Percentiles rank a stretch among this genome's conserved stretches.
Conservation (phyloP, 192 early-diverging fungal genomes). For the Lobosporangium transversale region DNA sequence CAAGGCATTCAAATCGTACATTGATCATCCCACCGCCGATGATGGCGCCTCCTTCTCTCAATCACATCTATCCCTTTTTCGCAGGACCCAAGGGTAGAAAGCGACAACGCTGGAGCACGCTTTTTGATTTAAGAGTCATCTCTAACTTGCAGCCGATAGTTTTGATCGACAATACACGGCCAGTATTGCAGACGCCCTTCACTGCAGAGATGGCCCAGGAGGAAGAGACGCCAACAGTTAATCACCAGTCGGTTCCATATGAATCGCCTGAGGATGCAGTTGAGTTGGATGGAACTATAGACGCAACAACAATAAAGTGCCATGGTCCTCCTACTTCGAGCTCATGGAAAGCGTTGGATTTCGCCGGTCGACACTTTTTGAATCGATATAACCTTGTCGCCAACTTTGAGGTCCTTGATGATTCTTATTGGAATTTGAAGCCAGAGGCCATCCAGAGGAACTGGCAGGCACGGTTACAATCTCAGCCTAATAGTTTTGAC, state of each 20-base stretch:
- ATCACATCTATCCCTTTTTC: constrained; percentile 22
- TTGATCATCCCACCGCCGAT: constrained; percentile 42
- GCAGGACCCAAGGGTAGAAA: constrained; percentile 23
- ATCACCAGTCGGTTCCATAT: constrained; percentile 14
- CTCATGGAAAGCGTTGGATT: constrained; percentile 44
- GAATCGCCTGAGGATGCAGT: background rate
- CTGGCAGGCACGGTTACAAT: constrained; percentile 17
- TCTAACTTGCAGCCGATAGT: constrained; percentile 6
- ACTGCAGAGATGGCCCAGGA: constrained; percentile 35
- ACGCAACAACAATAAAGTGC: constrained; percentile 22
- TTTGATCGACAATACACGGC: constrained; percentile 23
- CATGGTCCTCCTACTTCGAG: constrained; percentile 31
- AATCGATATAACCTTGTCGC: constrained; percentile 38
- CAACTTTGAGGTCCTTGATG: constrained; percentile 34
- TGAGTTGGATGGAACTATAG: background rate
- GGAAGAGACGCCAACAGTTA: constrained; percentile 26
- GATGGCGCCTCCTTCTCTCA: constrained; percentile 35
- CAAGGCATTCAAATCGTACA: constrained; percentile 43
- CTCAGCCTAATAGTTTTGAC: background rate
- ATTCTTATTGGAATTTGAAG: constrained; percentile 33
- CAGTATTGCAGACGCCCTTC: constrained; percentile 32
- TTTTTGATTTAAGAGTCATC: constrained; percentile 29
- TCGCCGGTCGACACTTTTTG: constrained; percentile 43
- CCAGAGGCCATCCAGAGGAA: constrained; percentile 30
- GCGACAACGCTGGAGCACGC: constrained; percentile 41